These are phyloP conservation scores for Aspergillus sergii DNA, from an alignment of 2,329 filamentous ascomycete species.

Conservation along the genomic window DNA sequence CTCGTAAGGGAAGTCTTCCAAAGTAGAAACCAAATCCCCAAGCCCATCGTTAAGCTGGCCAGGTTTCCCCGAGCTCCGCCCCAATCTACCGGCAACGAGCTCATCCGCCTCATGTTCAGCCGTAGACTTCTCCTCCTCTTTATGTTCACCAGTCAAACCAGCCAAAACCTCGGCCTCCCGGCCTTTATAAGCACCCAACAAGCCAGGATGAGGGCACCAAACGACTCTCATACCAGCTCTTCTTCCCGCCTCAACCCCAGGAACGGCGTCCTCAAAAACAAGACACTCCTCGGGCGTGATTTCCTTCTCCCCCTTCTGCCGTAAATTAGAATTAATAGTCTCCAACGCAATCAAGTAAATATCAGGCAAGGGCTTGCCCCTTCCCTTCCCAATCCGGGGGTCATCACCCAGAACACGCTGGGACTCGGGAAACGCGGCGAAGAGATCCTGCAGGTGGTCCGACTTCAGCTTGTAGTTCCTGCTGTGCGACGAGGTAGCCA, in stretches of 20 bases:
- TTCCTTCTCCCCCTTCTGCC: constrained; percentile 56
- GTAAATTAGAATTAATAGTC: constrained; percentile 76
- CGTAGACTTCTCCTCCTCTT: constrained; percentile 52
- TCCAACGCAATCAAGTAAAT: constrained; percentile 88
- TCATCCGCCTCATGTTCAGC: constrained; percentile 43
- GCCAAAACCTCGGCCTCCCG: constrained; percentile 81
- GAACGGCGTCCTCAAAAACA: constrained; percentile 94
- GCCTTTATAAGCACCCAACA: constrained; percentile 75
- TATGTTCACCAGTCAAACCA: constrained; percentile 73
- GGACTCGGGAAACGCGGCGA: constrained; percentile 64
- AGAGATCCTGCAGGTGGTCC: constrained; percentile 53
- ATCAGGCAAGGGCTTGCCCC: constrained; percentile 93
- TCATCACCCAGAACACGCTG: constrained; percentile 87
- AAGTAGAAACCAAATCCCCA: constrained; percentile 53
- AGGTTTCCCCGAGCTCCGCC: constrained; percentile 48
- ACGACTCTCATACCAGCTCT: constrained; percentile 93
- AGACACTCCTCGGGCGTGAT: constrained; percentile 85
- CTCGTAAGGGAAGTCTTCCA: constrained; percentile 64
- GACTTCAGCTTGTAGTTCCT: constrained; percentile 80
- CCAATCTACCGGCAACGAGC: constrained; percentile 37
- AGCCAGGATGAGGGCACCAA: constrained; percentile 83
- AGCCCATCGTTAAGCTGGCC: constrained; percentile 64
- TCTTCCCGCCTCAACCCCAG: constrained; percentile 86
- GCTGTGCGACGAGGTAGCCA: constrained; percentile 78
- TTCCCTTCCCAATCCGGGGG: constrained; percentile 69